A percentile compares a stretch with the other conserved stretches of the same genome.
phyloP scores from a whole-genome alignment of 2,329 filamentous ascomycete genomes.

The Cercospora zeae-maydis region DNA sequence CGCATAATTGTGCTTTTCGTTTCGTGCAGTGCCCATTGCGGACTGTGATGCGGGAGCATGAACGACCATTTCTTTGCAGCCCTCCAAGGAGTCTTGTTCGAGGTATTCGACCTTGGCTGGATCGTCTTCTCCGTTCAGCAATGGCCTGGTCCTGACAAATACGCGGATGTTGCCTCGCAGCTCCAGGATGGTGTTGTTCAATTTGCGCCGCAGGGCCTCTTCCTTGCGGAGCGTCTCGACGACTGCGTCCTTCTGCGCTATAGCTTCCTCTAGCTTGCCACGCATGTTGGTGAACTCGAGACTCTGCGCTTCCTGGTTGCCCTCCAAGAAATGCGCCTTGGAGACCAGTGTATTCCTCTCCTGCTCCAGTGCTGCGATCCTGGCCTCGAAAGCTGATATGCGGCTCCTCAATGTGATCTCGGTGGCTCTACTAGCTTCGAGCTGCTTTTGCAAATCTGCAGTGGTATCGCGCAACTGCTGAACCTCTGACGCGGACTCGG shows the following conservation, averaged over 20 bases:
- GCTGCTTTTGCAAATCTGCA: conserved; percentile 21
- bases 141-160: conserved; percentile 90
- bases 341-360: conserved; percentile 72
- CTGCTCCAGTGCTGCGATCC: conserved; percentile 66
- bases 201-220: conserved; percentile 81
- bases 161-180: conserved; percentile 97
- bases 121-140: conserved; percentile 59
- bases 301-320: conserved; percentile 83
- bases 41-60: conserved; percentile 79
- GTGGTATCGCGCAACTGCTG: conserved; percentile 34
- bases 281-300: conserved; percentile 81
- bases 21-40: conserved; percentile 69
- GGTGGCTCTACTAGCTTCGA: conserved; percentile 55
- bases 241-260: conserved; percentile 64
- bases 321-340: conserved; percentile 85
- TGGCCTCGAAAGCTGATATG: conserved; percentile 42
- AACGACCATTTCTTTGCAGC: conserved; percentile 81
- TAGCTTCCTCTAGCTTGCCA: conserved; percentile 71
- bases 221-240: conserved; percentile 84
- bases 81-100: conserved; percentile 62
- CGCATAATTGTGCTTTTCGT: conserved; percentile 78
- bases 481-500: conserved; percentile 51
- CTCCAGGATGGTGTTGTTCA: conserved; percentile 98
- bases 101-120: conserved; percentile 75
- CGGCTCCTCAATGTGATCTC: conserved; percentile 57